Evolutionary conservation across 2,329 filamentous ascomycete species (phyloP), one percentile per base, ranked within the genome.

Genomic region (Hymenoscyphus scutula): DNA sequence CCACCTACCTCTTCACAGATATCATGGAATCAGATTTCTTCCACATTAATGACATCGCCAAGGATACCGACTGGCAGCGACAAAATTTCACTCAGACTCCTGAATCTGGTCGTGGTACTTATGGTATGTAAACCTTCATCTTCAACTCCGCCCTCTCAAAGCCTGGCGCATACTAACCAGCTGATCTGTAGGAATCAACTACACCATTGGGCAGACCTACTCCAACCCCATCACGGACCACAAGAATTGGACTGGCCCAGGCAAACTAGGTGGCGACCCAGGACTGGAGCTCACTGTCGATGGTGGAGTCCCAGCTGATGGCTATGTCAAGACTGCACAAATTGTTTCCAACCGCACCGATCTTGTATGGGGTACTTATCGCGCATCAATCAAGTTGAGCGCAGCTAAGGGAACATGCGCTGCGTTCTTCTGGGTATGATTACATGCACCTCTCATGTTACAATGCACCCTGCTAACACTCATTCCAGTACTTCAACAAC

Each of bases 341-440:
- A 73, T 92, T 37, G 85, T 87, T 57, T 84, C 85, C 2, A 73
- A 77, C 6, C 79, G 87, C 23, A 73, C 79, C 10, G 87, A 93
- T 70, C 78, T 91, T 69, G 76, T 84, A n/a, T 89, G 85, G 71
- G 90, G 90, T 2, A 88, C 83, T 27, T 93, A 88, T 1, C 85
- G 86, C 0, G 84, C 79, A 0, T 81, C 80, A 29, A 88, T 81
- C n/a, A 89, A 79, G 67, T 87, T 88, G 23, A 80, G 80, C 56
- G 80, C 65, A 8, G 62, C 67, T 6, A 55, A 65, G 53, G 70
- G 71, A 29, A 93, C 90, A 1, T 93, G 90, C 73, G 86, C 84
- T 32, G 89, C 89, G 6, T 92, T 93, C 76, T 93, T 92, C 76
- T 94, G 89, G 86, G 87, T 90, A 76, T 62, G 76, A 64, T 53